These are phyloP conservation scores for Amanita thiersii DNA, from an alignment of 768 basidiomycete genomes.

Conservation along the genomic window DNA sequence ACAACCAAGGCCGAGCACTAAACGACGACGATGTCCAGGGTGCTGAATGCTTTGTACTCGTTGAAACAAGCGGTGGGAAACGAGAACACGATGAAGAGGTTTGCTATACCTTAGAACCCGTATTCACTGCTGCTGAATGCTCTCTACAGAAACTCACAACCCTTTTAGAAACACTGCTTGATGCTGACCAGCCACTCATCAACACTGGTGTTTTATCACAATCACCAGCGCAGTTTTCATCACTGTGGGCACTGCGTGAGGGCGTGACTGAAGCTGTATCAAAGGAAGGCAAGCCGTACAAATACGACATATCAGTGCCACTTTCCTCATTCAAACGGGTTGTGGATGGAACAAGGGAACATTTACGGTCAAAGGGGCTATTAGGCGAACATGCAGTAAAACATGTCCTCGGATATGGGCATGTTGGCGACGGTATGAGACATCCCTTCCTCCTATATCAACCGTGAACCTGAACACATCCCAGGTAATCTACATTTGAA, in stretches of 20 bases:
- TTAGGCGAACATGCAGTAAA: slow-evolving; percentile 69
- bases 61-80: slow-evolving; percentile 92
- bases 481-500: slow-evolving; percentile 93
- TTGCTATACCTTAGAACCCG: slow-evolving; percentile 1
- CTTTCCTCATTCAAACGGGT: slow-evolving; percentile 79
- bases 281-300: slow-evolving; percentile 93
- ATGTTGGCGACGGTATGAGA: slow-evolving; percentile 86
- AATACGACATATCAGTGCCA: slow-evolving; percentile 93
- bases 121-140: slow-evolving; percentile 1
- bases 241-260: slow-evolving; percentile 89
- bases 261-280: slow-evolving; percentile 86
- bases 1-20: slow-evolving; percentile 74
- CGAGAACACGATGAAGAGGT: slow-evolving; percentile 94
- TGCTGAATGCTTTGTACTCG: slow-evolving; percentile 82
- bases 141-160: slow-evolving; percentile 67
- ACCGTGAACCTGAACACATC: neutral
- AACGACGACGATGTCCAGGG: slow-evolving; percentile 66
- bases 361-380: slow-evolving; percentile 60
- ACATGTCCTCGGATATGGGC: slow-evolving; percentile 88
- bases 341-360: slow-evolving; percentile 73
- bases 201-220: slow-evolving; percentile 90
- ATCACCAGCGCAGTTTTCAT: slow-evolving; percentile 80
- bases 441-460: neutral
- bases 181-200: slow-evolving; percentile 67
- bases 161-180: slow-evolving; percentile 72